Percentiles rank a stretch among this genome's conserved stretches.
Evolutionary conservation across 805 yeast species (phyloP).

Genomic region (Priceomyces castillae): DNA sequence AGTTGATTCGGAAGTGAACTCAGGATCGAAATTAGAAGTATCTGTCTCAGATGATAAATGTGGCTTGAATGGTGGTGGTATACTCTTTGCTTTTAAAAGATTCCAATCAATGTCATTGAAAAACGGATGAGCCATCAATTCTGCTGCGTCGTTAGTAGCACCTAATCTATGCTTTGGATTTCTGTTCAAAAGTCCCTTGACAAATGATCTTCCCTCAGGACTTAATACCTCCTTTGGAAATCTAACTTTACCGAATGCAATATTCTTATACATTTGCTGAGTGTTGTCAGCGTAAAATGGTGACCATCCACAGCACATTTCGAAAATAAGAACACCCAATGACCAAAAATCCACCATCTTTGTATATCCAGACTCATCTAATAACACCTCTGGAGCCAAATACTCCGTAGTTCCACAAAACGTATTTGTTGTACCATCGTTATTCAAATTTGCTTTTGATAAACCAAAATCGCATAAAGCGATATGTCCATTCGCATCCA

Average conservation of each 20-base stretch:
- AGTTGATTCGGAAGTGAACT: slow-evolving; percentile 89
- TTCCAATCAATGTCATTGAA: slow-evolving; percentile 92
- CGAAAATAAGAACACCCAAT: slow-evolving; percentile 91
- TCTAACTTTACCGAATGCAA: slow-evolving; percentile 96
- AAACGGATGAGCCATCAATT: slow-evolving; percentile 87
- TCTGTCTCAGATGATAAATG: slow-evolving; percentile 88
- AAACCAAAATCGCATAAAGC: slow-evolving; percentile 97
- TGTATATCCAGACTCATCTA: slow-evolving; percentile 95
- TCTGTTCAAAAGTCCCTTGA: slow-evolving; percentile 90
- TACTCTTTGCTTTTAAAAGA: slow-evolving; percentile 66
- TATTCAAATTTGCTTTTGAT: slow-evolving; percentile 85
- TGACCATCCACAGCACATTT: slow-evolving; percentile 99
- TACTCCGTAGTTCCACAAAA: slow-evolving; percentile 99
- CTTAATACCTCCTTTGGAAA: slow-evolving; percentile 95
- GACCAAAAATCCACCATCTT: slow-evolving; percentile 99
- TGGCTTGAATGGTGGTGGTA: slow-evolving; percentile 97
- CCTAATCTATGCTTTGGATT: slow-evolving; percentile 96
- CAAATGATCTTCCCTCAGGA: slow-evolving; percentile 91
- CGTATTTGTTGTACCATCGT: slow-evolving; percentile 89
- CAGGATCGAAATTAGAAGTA: slow-evolving; percentile 96
- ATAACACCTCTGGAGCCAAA: slow-evolving; percentile 91
- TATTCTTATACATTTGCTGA: slow-evolving; percentile 98
- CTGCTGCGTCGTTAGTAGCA: slow-evolving; percentile 87
- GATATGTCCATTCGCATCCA: slow-evolving; percentile 96
- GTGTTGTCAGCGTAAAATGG: slow-evolving; percentile 98